Conservation (phyloP, 75 land plant genomes). For the Selaginella moellendorffii region DNA sequence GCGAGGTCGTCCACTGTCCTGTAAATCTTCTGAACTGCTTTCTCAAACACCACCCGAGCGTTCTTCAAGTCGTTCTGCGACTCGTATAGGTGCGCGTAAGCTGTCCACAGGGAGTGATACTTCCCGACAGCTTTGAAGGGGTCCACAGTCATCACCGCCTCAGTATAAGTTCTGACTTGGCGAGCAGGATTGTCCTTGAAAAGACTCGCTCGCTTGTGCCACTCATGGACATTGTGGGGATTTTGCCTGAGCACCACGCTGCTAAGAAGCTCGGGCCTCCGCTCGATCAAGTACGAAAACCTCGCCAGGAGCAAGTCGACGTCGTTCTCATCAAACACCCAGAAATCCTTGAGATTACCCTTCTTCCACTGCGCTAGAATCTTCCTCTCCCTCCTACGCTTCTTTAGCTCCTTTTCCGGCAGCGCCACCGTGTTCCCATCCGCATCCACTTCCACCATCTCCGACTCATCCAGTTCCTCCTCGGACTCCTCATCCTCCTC, state of each 20-base stretch:
- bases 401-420: neutral
- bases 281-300: conserved; percentile 51
- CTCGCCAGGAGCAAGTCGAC: conserved; percentile 63
- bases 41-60: conserved; percentile 82
- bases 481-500: conserved; percentile 40
- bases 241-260: conserved; percentile 84
- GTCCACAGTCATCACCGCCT: conserved; percentile 87
- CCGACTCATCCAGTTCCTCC: conserved; percentile 16
- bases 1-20: conserved; percentile 87
- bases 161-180: conserved; percentile 72
- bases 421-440: conserved; percentile 1
- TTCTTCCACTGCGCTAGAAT: conserved; percentile 20
- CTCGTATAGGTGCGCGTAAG: conserved; percentile 82
- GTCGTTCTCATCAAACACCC: conserved; percentile 70
- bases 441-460: conserved; percentile 12
- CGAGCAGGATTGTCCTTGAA: conserved; percentile 62
- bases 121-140: conserved; percentile 91
- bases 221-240: conserved; percentile 95
- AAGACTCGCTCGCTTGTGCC: conserved; percentile 77
- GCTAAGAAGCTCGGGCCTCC: conserved; percentile 83
- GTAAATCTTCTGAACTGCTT: conserved; percentile 71
- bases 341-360: conserved; percentile 37
- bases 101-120: conserved; percentile 87
- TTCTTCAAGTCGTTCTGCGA: conserved; percentile 55
- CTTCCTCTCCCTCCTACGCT: conserved; percentile 6